These are phyloP conservation scores for Podospora anserina DNA, from an alignment of 495 filamentous ascomycete genomes.

Conservation along the genomic window DNA sequence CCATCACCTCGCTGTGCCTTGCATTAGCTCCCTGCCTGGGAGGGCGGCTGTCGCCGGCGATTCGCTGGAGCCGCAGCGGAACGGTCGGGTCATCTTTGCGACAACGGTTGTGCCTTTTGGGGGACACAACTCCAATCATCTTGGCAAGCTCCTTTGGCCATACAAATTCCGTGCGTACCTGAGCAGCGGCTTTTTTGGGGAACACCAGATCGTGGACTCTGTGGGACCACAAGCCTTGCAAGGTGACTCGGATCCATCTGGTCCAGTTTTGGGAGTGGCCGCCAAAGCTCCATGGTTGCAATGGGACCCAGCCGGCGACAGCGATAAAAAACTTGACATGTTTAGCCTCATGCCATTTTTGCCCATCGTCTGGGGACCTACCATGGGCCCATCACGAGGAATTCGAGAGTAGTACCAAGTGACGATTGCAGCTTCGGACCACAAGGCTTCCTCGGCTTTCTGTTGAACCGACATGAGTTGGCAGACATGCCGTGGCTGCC, in stretches of 20 bases:
- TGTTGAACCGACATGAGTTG: background rate
- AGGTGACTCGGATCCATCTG: background rate
- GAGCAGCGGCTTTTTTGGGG: background rate
- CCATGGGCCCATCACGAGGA: background rate
- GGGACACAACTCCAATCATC: slow-evolving; percentile 7
- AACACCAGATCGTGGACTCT: slow-evolving; percentile 3
- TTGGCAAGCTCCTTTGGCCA: background rate
- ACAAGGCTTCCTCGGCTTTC: background rate
- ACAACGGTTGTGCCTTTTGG: background rate
- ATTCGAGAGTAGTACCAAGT: background rate
- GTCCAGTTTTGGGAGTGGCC: background rate
- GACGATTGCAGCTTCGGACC: background rate
- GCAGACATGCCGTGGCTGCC: background rate
- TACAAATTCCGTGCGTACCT: slow-evolving; percentile 3
- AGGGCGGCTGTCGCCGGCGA: background rate
- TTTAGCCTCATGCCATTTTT: background rate
- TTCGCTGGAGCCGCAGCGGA: slow-evolving; percentile 11
- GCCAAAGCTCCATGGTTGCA: background rate
- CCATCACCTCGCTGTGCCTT: slow-evolving; percentile 11
- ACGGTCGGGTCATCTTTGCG: slow-evolving; percentile 8
- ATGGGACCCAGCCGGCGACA: background rate
- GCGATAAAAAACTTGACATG: background rate
- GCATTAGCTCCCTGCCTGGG: slow-evolving; percentile 2
- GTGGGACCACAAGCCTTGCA: slow-evolving; percentile 4
- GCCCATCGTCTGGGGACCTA: background rate